Percentiles rank a stretch among this genome's conserved stretches.
phyloP scores from a whole-genome alignment of 2,329 filamentous ascomycete species.

The Colletotrichum eleusines region DNA sequence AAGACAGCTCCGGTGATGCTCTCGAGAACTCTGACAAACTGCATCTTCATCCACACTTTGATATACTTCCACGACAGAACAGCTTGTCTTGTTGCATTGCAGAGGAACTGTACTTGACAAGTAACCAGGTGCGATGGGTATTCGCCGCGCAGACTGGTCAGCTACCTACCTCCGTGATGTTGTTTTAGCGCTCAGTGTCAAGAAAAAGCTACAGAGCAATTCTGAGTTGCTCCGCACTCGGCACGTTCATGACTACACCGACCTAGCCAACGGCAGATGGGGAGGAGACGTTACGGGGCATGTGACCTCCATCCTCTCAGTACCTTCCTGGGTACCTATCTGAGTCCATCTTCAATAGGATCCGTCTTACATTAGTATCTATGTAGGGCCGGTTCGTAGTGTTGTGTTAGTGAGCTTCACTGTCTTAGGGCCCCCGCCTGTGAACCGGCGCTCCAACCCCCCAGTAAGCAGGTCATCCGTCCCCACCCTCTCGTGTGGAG shows the following conservation, averaged over 20 bases:
- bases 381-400: slow-evolving; percentile 2
- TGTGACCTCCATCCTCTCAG: slow-evolving; percentile 5
- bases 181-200: not conserved
- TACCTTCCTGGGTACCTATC: not conserved
- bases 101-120: not conserved
- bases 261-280: not conserved
- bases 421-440: slow-evolving; percentile 12
- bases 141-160: slow-evolving; percentile 3
- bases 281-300: not conserved
- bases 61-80: slow-evolving; percentile 2
- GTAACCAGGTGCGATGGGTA: not conserved
- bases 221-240: not conserved
- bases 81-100: slow-evolving; percentile 13
- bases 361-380: not conserved
- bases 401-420: slow-evolving; percentile 26
- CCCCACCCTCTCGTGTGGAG: slow-evolving; percentile 26
- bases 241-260: not conserved
- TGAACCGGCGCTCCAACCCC: slow-evolving; percentile 26
- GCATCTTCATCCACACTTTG: slow-evolving; percentile 35
- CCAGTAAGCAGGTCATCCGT: slow-evolving; percentile 34
- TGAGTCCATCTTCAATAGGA: not conserved
- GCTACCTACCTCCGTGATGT: not conserved
- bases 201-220: not conserved
- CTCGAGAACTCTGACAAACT: slow-evolving; percentile 23
- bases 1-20: not conserved